These are phyloP conservation scores for Colletotrichum cuscutae DNA, from an alignment of 2,329 filamentous ascomycete species.

Conservation along the genomic window DNA sequence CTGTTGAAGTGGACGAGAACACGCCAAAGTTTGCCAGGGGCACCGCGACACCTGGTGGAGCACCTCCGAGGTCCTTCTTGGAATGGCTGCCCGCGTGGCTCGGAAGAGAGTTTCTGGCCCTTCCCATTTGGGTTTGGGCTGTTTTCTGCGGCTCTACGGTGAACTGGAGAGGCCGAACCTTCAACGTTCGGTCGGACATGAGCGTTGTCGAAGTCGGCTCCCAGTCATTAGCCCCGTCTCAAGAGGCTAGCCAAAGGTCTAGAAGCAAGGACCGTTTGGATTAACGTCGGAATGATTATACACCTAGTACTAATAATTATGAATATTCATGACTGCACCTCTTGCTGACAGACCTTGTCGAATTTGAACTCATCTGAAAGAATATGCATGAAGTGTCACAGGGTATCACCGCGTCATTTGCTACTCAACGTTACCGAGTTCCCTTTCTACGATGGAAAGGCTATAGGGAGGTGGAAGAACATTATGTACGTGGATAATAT, in stretches of 20 bases:
- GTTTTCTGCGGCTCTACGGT: slow-evolving; percentile 90
- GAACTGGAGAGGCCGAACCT: slow-evolving; percentile 85
- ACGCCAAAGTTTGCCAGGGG: slow-evolving; percentile 79
- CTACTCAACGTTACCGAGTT: too few species aligned
- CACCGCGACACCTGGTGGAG: slow-evolving; percentile 47
- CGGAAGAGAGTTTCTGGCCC: slow-evolving; percentile 81
- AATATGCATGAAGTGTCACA: too few species aligned
- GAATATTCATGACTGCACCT: background rate
- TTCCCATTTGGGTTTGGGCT: slow-evolving; percentile 92
- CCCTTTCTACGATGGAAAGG: too few species aligned
- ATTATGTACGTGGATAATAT: too few species aligned
- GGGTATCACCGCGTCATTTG: too few species aligned
- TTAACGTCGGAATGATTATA: background rate
- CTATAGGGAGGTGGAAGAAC: too few species aligned
- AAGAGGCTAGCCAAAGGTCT: background rate
- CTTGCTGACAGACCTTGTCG: background rate
- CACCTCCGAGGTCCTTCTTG: slow-evolving; percentile 65
- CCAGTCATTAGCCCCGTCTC: background rate
- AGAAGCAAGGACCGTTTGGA: slow-evolving; percentile 34
- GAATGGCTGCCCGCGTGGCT: slow-evolving; percentile 88
- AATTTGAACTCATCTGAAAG: too few species aligned
- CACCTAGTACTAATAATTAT: background rate
- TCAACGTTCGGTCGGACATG: slow-evolving; percentile 86
- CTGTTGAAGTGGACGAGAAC: slow-evolving; percentile 75
- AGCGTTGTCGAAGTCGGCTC: slow-evolving; percentile 67